These are phyloP conservation scores for Trichophyton simii DNA, from an alignment of 2,329 filamentous ascomycete genomes.

Conservation along the genomic window DNA sequence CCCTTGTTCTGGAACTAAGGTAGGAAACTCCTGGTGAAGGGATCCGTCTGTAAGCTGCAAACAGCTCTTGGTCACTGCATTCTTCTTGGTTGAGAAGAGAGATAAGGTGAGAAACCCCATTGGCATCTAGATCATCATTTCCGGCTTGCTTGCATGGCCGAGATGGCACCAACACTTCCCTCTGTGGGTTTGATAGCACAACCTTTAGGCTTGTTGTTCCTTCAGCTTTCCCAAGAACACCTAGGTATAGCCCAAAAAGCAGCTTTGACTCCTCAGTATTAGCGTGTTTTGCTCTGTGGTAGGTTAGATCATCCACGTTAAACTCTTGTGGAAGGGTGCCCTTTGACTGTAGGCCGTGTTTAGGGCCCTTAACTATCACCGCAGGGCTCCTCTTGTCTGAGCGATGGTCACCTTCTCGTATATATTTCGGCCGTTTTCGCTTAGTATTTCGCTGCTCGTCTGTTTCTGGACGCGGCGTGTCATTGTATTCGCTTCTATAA, in stretches of 20 bases:
- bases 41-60: slow-evolving; percentile 40
- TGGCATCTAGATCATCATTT: slow-evolving; percentile 22
- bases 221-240: slow-evolving; percentile 12
- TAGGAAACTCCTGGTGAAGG: slow-evolving; percentile 43
- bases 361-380: neutral
- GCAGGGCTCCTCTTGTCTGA: neutral
- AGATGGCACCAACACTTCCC: slow-evolving; percentile 10
- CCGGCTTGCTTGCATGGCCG: slow-evolving; percentile 4
- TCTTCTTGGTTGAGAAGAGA: slow-evolving; percentile 33
- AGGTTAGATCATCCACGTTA: neutral
- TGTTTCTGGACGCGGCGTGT: neutral
- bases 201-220: slow-evolving; percentile 11
- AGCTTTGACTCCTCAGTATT: slow-evolving; percentile 2
- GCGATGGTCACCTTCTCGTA: too few species aligned
- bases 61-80: slow-evolving; percentile 39
- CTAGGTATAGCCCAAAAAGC: slow-evolving; percentile 12
- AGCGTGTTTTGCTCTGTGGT: neutral
- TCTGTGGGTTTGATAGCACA: slow-evolving; percentile 13
- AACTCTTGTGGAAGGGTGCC: neutral
- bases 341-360: neutral
- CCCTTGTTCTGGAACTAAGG: slow-evolving; percentile 42
- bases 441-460: neutral
- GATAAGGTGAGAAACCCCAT: slow-evolving; percentile 27
- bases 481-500: neutral
- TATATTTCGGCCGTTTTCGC: neutral